Evolutionary conservation across 768 basidiomycete species (phyloP).

Genomic region (Pulveroboletus sp.): DNA sequence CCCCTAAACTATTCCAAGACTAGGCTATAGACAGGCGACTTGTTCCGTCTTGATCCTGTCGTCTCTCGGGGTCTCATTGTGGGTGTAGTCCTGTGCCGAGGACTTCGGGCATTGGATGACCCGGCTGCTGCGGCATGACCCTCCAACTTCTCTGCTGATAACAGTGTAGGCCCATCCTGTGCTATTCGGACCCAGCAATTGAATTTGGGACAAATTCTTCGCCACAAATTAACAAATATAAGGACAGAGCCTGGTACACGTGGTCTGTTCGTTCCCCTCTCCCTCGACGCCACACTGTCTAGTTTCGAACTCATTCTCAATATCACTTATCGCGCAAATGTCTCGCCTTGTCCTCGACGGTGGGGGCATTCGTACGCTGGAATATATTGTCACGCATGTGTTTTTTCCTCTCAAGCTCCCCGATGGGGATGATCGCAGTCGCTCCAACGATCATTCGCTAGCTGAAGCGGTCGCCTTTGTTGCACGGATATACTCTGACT

Average conservation of each 20-base stretch:
- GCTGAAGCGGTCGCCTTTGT: constrained; percentile 14
- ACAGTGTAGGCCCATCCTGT: constrained; percentile 9
- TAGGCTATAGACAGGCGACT: not conserved
- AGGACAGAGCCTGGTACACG: not conserved
- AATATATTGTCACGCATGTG: constrained; percentile 39
- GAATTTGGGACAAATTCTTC: not conserved
- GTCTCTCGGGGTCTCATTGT: not conserved
- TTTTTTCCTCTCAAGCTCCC: constrained; percentile 42
- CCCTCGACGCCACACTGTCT: not conserved
- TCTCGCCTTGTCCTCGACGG: not conserved
- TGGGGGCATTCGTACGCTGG: not conserved
- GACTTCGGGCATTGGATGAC: not conserved
- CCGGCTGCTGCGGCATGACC: not conserved
- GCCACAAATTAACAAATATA: not conserved
- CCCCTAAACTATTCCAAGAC: no score
- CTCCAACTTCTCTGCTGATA: not conserved
- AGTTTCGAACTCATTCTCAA: not conserved
- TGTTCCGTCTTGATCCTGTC: not conserved
- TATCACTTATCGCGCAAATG: constrained; percentile 1
- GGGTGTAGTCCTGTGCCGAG: not conserved
- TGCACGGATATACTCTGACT: constrained; percentile 16
- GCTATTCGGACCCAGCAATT: constrained; percentile 3
- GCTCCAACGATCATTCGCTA: constrained; percentile 26
- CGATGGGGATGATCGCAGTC: constrained; percentile 30
- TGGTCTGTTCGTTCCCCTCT: not conserved